phyloP scores from a whole-genome alignment of 371 early-diverging fungal species.

The Mortierella sp. region DNA sequence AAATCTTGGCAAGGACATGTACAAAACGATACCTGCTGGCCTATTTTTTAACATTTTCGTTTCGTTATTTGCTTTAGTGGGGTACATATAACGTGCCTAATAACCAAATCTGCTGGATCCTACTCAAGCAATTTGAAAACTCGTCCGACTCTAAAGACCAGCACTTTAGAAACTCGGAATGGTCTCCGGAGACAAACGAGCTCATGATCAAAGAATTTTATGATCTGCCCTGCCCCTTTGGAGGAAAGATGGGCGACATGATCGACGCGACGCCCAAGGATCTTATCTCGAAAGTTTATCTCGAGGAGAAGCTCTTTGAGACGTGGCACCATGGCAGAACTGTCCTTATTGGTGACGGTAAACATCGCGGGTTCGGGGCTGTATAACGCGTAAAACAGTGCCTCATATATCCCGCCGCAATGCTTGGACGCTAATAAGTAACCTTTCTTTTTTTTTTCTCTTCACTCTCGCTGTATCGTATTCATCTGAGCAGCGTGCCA shows the following conservation, averaged over 20 bases:
- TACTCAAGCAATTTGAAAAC: slow-evolving; percentile 2
- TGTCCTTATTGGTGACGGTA: slow-evolving; percentile 8
- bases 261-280: slow-evolving; percentile 9
- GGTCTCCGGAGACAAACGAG: slow-evolving; percentile 13
- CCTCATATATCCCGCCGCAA: too few species aligned
- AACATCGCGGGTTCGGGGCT: too few species aligned
- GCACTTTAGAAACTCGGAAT: slow-evolving; percentile 15
- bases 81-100: slow-evolving; percentile 1
- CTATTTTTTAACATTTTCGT: background rate
- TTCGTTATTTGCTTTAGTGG: background rate
- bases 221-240: slow-evolving; percentile 5
- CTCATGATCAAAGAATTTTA: slow-evolving; percentile 9
- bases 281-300: slow-evolving; percentile 14
- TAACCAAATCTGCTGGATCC: slow-evolving; percentile 5
- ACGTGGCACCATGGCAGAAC: slow-evolving; percentile 11
- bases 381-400: too few species aligned
- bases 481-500: too few species aligned
- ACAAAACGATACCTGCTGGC: background rate
- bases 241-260: slow-evolving; percentile 12
- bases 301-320: slow-evolving; percentile 16
- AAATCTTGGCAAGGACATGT: background rate
- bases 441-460: too few species aligned
- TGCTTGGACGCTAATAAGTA: too few species aligned
- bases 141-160: background rate
- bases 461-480: too few species aligned